Conservation (phyloP, 2,329 filamentous ascomycete genomes). For the Ophiostoma piceae region DNA sequence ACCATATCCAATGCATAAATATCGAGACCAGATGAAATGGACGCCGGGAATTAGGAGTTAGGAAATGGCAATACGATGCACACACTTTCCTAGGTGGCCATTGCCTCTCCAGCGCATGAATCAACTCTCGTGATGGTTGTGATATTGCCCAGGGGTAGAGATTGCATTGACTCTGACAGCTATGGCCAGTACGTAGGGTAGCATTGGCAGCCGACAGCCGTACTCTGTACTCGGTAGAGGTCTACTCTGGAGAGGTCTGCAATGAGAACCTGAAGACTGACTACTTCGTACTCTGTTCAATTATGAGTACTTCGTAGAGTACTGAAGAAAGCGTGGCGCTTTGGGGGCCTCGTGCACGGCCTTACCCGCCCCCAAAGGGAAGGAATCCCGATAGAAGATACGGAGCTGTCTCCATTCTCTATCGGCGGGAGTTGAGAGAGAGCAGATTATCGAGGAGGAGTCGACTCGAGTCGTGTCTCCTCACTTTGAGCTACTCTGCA, state of each 20-base stretch:
- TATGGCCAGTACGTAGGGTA: not conserved
- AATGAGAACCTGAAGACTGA: not conserved
- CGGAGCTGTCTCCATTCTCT: not conserved
- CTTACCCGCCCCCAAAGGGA: conserved; percentile 2
- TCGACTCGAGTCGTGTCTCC: not conserved
- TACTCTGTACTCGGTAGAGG: too few relatives aligned
- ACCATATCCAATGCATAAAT: not conserved
- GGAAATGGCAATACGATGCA: not conserved
- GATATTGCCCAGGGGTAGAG: not conserved
- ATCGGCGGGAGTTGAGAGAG: not conserved
- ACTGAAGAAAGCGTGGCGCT: not conserved
- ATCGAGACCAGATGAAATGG: not conserved
- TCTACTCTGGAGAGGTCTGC: not conserved
- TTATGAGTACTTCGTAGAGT: not conserved
- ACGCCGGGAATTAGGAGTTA: not conserved
- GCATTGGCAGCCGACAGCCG: not conserved
- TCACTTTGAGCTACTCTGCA: not conserved
- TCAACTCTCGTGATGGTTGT: not conserved
- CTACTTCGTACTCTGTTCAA: not conserved
- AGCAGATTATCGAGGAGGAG: not conserved
- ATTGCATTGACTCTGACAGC: not conserved
- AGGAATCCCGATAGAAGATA: not conserved
- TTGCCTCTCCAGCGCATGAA: not conserved
- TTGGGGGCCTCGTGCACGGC: not conserved
- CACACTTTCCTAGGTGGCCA: not conserved